These are phyloP conservation scores for Calonectria honghensis DNA, from an alignment of 2,329 filamentous ascomycete species.

Conservation along the genomic window DNA sequence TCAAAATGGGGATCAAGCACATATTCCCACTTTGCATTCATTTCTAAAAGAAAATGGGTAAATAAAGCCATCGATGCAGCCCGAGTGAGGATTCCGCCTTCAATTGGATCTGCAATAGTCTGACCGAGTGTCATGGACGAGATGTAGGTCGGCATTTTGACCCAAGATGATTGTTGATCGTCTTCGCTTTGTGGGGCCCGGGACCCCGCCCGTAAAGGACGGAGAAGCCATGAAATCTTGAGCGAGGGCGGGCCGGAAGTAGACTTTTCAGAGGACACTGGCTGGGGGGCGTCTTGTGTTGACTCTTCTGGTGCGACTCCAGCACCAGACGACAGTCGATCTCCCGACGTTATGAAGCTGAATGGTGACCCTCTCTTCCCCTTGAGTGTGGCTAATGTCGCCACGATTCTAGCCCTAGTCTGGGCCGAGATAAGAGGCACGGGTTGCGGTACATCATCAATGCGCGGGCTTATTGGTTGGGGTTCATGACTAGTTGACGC, in stretches of 20 bases:
- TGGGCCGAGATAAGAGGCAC: conserved; percentile 27
- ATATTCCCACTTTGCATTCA: conserved; percentile 44
- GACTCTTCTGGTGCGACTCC: not conserved
- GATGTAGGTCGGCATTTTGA: conserved; percentile 44
- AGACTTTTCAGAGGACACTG: conserved; percentile 12
- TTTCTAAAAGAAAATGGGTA: conserved; percentile 38
- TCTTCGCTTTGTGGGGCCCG: conserved; percentile 1
- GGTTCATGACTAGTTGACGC: not conserved
- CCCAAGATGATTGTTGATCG: conserved; percentile 7
- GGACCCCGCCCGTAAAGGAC: conserved; percentile 21
- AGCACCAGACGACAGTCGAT: not conserved
- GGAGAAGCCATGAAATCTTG: conserved; percentile 40
- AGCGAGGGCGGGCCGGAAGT: conserved; percentile 23
- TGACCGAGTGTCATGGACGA: conserved; percentile 43
- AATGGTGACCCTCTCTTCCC: conserved; percentile 43
- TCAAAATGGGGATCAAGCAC: conserved; percentile 36
- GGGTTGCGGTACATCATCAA: not conserved
- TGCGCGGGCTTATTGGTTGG: not conserved
- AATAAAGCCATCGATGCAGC: conserved; percentile 34
- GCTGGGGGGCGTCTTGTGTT: not conserved
- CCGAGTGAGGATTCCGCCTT: conserved; percentile 34
- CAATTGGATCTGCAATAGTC: conserved; percentile 41
- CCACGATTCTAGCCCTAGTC: conserved; percentile 33
- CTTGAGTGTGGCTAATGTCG: conserved; percentile 40
- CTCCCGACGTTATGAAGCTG: conserved; percentile 45